Percentiles rank a stretch among this genome's conserved stretches.
Evolutionary conservation across 176 grass and related monocot genomes (phyloP).

Genomic region (Puya raimondii): DNA sequence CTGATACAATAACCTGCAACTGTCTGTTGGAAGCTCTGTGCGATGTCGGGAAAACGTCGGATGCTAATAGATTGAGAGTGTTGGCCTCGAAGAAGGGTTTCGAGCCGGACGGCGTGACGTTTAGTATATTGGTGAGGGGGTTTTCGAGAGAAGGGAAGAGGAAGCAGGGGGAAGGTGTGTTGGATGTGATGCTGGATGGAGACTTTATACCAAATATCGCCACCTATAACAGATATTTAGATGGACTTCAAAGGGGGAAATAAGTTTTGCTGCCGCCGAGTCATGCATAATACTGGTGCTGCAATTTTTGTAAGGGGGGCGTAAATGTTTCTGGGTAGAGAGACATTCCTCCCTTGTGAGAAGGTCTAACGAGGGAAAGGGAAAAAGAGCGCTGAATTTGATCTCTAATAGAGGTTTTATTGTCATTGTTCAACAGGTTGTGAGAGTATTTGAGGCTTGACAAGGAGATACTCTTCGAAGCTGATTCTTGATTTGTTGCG

Average conservation of each 20-base stretch:
- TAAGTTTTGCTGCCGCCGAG: too few species aligned
- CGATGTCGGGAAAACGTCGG: constrained; percentile 31
- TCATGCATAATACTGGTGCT: too few species aligned
- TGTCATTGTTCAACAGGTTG: too few species aligned
- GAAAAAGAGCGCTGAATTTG: too few species aligned
- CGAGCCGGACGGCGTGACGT: constrained; percentile 30
- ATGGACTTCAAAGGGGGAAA: constrained; percentile 28
- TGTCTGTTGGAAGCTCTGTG: constrained; percentile 58
- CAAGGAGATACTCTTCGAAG: too few species aligned
- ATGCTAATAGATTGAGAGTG: constrained; percentile 41
- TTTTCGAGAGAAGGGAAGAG: constrained; percentile 57
- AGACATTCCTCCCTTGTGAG: too few species aligned
- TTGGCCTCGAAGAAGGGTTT: constrained; percentile 53
- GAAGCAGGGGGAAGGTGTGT: constrained; percentile 47
- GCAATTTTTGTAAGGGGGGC: too few species aligned
- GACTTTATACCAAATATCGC: constrained; percentile 74
- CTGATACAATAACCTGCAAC: constrained; percentile 47
- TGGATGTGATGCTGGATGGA: constrained; percentile 72
- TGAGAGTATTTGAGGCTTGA: too few species aligned
- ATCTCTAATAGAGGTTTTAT: too few species aligned
- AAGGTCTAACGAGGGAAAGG: background rate
- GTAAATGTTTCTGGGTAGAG: background rate
- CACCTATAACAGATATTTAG: constrained; percentile 56
- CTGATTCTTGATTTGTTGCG: too few species aligned
- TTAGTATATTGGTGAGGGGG: constrained; percentile 51